Percentiles rank a stretch among this genome's conserved stretches.
These are phyloP conservation scores for Myriosclerotinia scirpicola DNA, from an alignment of 2,329 filamentous ascomycete genomes.

Conservation along the genomic window DNA sequence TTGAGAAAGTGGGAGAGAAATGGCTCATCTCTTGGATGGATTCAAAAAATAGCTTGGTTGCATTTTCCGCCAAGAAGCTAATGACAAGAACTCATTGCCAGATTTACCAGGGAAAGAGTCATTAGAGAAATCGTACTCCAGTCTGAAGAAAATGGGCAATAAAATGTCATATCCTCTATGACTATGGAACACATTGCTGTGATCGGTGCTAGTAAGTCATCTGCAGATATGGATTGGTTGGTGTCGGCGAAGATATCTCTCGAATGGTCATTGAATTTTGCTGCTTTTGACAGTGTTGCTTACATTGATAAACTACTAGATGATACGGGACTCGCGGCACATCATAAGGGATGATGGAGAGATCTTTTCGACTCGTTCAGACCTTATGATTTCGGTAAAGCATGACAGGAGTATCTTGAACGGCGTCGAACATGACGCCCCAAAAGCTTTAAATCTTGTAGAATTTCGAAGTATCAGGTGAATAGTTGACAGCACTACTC, in stretches of 20 bases:
- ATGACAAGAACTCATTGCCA: constrained; percentile 39
- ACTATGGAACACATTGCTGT: constrained; percentile 7
- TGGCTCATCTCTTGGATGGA: constrained; percentile 26
- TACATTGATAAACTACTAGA: constrained; percentile 16
- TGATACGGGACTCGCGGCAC: neutral
- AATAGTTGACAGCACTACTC: too few species aligned
- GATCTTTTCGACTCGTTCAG: constrained; percentile 13
- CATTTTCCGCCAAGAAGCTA: constrained; percentile 36
- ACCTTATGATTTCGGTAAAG: constrained; percentile 1
- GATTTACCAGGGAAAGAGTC: constrained; percentile 21
- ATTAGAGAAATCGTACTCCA: constrained; percentile 19
- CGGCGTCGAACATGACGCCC: neutral
- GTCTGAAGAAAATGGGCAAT: constrained; percentile 21
- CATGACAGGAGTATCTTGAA: neutral
- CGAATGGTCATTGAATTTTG: constrained; percentile 20
- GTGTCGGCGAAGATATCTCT: constrained; percentile 24
- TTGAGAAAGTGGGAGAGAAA: constrained; percentile 31
- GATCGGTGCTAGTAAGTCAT: constrained; percentile 23
- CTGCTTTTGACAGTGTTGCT: constrained; percentile 16
- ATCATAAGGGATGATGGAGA: constrained; percentile 20
- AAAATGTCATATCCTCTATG: constrained; percentile 15
- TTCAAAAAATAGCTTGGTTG: neutral
- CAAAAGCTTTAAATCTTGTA: too few species aligned
- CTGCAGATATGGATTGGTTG: constrained; percentile 22
- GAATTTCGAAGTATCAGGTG: too few species aligned